A percentile compares a stretch with the other conserved stretches of the same genome.
These are phyloP conservation scores for Colletotrichum phormii DNA, from an alignment of 2,329 filamentous ascomycete genomes.

Conservation along the genomic window DNA sequence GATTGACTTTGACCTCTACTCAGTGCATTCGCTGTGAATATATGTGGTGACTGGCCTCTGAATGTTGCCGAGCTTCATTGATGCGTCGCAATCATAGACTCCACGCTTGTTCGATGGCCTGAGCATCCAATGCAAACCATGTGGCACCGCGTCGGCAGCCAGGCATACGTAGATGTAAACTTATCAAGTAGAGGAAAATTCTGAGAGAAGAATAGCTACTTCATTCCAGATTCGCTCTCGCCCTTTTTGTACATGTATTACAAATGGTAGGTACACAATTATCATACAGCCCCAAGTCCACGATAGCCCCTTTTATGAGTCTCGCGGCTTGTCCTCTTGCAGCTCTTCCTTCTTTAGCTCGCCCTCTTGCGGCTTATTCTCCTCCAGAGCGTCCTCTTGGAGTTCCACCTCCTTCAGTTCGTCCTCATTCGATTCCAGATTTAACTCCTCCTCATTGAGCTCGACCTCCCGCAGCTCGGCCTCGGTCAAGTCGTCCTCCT, in stretches of 20 bases:
- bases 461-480: not conserved
- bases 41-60: not conserved
- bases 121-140: not conserved
- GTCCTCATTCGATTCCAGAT: not conserved
- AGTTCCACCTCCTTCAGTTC: not conserved
- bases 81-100: not conserved
- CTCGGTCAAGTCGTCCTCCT: not conserved
- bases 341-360: conserved; percentile 28
- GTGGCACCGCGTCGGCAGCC: not conserved
- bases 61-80: not conserved
- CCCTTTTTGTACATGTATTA: conserved; percentile 24
- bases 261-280: conserved; percentile 5
- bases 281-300: conserved; percentile 5
- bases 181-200: not conserved
- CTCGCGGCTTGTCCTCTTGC: conserved; percentile 24
- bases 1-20: not conserved
- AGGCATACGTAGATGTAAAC: not conserved
- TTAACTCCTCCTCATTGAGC: not conserved
- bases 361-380: not conserved
- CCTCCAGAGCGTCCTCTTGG: not conserved
- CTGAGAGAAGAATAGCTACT: conserved; percentile 17
- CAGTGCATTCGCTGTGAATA: not conserved
- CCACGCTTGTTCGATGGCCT: not conserved
- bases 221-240: not conserved
- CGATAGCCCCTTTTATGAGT: not conserved